phyloP scores from a whole-genome alignment of 2,329 filamentous ascomycete genomes.

The Plenodomus lindquistii region DNA sequence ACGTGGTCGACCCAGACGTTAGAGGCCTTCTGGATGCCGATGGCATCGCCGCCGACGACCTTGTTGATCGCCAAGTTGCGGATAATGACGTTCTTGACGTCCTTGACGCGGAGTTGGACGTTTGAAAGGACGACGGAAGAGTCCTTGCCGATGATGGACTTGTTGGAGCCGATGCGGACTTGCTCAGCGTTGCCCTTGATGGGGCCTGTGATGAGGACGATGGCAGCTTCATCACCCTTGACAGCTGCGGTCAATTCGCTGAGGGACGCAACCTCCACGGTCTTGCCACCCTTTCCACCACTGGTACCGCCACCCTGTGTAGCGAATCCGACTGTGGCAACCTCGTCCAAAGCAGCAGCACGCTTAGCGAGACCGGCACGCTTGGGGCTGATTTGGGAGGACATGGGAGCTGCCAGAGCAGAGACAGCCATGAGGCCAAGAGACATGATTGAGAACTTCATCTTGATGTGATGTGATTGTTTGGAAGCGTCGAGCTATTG shows the following conservation, averaged over 20 bases:
- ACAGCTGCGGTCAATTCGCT: slow-evolving; percentile 52
- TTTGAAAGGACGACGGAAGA: slow-evolving; percentile 51
- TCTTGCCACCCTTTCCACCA: slow-evolving; percentile 44
- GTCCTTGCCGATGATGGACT: slow-evolving; percentile 57
- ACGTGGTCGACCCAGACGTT: slow-evolving; percentile 70
- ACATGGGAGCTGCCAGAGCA: slow-evolving; percentile 40
- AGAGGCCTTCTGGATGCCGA: slow-evolving; percentile 53
- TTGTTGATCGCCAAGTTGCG: slow-evolving; percentile 60
- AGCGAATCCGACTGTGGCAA: slow-evolving; percentile 37
- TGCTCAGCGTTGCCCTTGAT: slow-evolving; percentile 47
- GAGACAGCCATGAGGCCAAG: slow-evolving; percentile 34
- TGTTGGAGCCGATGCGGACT: slow-evolving; percentile 55
- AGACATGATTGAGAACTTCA: slow-evolving; percentile 39
- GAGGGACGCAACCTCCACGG: slow-evolving; percentile 40
- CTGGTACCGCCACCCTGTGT: slow-evolving; percentile 44
- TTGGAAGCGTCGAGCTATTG: slow-evolving; percentile 3
- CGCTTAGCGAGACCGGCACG: slow-evolving; percentile 28
- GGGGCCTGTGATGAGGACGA: slow-evolving; percentile 53
- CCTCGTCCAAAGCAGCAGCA: slow-evolving; percentile 33
- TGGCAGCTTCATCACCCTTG: slow-evolving; percentile 47
- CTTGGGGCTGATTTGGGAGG: slow-evolving; percentile 23
- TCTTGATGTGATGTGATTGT: slow-evolving; percentile 15
- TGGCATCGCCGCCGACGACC: slow-evolving; percentile 56
- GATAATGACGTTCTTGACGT: slow-evolving; percentile 59
- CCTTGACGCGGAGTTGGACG: slow-evolving; percentile 54